Percentiles rank a stretch among this genome's conserved stretches.
These are phyloP conservation scores for Citrullus colocynthis DNA, from an alignment of 306 rosid species.

Conservation along the genomic window DNA sequence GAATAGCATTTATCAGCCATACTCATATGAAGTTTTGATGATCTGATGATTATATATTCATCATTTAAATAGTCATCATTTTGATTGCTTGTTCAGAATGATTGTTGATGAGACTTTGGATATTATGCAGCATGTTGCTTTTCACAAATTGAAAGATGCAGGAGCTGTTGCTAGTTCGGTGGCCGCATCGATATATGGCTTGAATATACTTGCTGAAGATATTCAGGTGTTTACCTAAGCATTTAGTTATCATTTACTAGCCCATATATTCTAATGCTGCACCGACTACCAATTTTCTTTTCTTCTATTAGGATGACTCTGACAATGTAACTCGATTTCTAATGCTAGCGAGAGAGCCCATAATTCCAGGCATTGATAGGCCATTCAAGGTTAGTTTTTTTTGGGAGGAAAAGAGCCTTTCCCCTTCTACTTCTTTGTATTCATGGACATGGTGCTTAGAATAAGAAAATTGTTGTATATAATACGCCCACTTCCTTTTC, in stretches of 20 bases:
- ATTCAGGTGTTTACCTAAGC: constrained; percentile 51
- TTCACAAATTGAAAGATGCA: constrained; percentile 49
- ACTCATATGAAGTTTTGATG: not conserved
- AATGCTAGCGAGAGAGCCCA: constrained; percentile 88
- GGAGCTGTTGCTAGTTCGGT: constrained; percentile 94
- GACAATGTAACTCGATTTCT: constrained; percentile 88
- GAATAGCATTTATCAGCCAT: not conserved
- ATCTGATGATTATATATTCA: not conserved
- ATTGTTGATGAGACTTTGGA: constrained; percentile 15
- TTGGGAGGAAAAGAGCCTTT: not conserved
- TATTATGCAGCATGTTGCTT: constrained; percentile 58
- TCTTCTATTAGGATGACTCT: constrained; percentile 58
- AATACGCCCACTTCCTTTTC: constrained; percentile 15
- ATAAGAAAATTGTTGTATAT: constrained; percentile 3
- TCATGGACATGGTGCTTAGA: not conserved
- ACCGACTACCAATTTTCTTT: constrained; percentile 16
- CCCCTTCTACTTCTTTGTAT: not conserved
- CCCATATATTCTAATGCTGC: not conserved
- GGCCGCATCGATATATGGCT: constrained; percentile 73
- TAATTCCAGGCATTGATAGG: constrained; percentile 82
- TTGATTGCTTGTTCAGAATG: constrained; percentile 16
- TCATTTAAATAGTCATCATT: not conserved
- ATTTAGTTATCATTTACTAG: not conserved
- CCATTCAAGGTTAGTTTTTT: constrained; percentile 63
- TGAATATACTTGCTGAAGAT: constrained; percentile 67